These are phyloP conservation scores for Parascedosporium putredinis DNA, from an alignment of 2,329 filamentous ascomycete species.

Conservation along the genomic window DNA sequence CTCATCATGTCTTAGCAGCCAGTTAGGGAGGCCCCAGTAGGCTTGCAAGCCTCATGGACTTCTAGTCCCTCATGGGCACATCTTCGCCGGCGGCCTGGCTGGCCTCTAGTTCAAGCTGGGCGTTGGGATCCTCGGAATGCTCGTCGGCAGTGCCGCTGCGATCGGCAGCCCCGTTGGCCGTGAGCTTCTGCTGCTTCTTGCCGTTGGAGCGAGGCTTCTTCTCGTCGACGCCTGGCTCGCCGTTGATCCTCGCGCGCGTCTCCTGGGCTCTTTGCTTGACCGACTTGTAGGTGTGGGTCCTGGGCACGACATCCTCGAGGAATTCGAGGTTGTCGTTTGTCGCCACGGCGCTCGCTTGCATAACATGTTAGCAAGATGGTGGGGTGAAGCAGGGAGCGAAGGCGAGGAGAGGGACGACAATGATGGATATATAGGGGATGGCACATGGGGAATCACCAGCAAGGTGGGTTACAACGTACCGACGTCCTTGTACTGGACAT, in stretches of 20 bases:
- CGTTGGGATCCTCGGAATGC: conserved; percentile 32
- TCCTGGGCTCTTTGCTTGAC: conserved; percentile 55
- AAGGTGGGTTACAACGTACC: conserved; percentile 36
- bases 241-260: conserved; percentile 36
- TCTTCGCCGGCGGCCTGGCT: conserved; percentile 37
- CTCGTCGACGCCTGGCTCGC: conserved; percentile 26
- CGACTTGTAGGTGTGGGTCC: conserved; percentile 70
- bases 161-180: conserved; percentile 12
- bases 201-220: conserved; percentile 5
- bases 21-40: neutral
- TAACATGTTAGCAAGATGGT: neutral
- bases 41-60: neutral
- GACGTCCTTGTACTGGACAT: conserved; percentile 92
- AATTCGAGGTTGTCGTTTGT: conserved; percentile 94
- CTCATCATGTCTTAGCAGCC: too few relatives aligned
- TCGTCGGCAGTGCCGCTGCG: conserved; percentile 6
- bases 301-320: conserved; percentile 79
- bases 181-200: conserved; percentile 11
- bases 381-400: too few relatives aligned
- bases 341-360: conserved; percentile 67
- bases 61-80: conserved; percentile 50
- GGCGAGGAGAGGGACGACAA: too few relatives aligned
- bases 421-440: too few relatives aligned
- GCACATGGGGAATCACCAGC: too few relatives aligned
- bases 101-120: conserved; percentile 46